These are phyloP conservation scores for Capsicum rhomboideum DNA, from an alignment of 257 asterid species.

Conservation along the genomic window DNA sequence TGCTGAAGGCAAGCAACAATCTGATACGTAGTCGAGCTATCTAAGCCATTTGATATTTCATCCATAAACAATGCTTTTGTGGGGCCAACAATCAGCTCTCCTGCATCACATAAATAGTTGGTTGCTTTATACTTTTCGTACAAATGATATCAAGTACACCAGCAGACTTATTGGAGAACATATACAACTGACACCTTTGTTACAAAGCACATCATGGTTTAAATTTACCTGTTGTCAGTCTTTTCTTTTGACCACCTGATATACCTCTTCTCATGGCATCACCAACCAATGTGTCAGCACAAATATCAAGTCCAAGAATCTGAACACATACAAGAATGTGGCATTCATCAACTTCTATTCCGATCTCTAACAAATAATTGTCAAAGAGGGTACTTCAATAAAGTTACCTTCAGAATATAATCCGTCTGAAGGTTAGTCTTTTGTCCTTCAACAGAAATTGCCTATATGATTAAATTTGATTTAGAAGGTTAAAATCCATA, in stretches of 20 bases:
- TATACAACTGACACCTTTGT: neutral
- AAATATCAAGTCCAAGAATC: slow-evolving; percentile 49
- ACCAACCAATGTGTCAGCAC: slow-evolving; percentile 41
- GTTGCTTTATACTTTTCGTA: neutral
- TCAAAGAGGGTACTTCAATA: neutral
- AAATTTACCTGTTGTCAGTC: slow-evolving; percentile 41
- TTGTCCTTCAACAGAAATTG: slow-evolving; percentile 43
- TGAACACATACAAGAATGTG: neutral
- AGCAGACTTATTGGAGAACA: neutral
- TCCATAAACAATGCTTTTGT: slow-evolving; percentile 50
- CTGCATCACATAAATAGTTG: slow-evolving; percentile 12
- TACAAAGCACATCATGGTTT: neutral
- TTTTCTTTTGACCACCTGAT: slow-evolving; percentile 58
- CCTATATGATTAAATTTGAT: slow-evolving; percentile 17
- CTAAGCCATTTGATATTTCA: slow-evolving; percentile 47
- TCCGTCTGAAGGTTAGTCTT: slow-evolving; percentile 41
- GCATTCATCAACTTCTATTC: neutral
- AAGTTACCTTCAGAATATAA: slow-evolving; percentile 40
- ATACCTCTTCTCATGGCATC: slow-evolving; percentile 51
- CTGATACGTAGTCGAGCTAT: slow-evolving; percentile 51
- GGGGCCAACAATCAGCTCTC: slow-evolving; percentile 53
- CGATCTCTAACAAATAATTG: neutral
- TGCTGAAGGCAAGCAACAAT: slow-evolving; percentile 36
- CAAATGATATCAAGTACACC: neutral
- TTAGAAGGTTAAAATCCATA: neutral